Base-by-base conservation (phyloP, 306 rosid species). In the Vachellia collinsii region DNA sequence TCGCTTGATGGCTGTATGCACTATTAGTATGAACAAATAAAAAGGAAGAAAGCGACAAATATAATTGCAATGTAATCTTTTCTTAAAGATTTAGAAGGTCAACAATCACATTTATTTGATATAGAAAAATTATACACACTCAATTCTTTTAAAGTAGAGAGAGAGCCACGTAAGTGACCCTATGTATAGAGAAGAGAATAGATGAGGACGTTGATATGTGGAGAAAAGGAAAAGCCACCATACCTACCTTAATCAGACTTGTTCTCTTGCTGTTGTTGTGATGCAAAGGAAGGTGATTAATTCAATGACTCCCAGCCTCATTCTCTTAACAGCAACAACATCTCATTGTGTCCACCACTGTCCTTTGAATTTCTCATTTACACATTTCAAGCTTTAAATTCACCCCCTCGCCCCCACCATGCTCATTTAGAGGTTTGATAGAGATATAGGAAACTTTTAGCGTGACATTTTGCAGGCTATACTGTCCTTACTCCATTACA, bases 341-440 rank as follows among this genome's bases (percentile, higher is more conserved):
- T 74, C 71, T 85, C 81, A 78, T 68, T 74, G 81, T 74, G 79
- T 62, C 36, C n/a, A 19, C 22, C 67, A 74, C 75, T 85, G 70
- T 51, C 67, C 51, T 16, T 79, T 11, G 20, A 76, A 75, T 64
- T 46, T 37, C 39, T 37, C 66, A 46, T 46, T 76, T 66, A 29
- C 34, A 29, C 78, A 82, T 79, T 82, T 38, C 39, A 75, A 73
- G 63, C 82, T 85, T 11, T 48, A 85, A 65, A 20, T 54, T 54
- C 11, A 82, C 37, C 47, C 9, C 41, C 76, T 54, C 23, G 85
- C 2, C 76, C 90, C 88, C 85, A 82, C 86, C 87, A 87, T 44
- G 13, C 37, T 50, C 11, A 50, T 58, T 6, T 19, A 54, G 6
- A 64, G 59, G n/a, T n/a, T n/a, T n/a, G n/a, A n/a, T n/a, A n/a